Conservation (phyloP, 179 eudicot genomes). For the Camellia oleifera region DNA sequence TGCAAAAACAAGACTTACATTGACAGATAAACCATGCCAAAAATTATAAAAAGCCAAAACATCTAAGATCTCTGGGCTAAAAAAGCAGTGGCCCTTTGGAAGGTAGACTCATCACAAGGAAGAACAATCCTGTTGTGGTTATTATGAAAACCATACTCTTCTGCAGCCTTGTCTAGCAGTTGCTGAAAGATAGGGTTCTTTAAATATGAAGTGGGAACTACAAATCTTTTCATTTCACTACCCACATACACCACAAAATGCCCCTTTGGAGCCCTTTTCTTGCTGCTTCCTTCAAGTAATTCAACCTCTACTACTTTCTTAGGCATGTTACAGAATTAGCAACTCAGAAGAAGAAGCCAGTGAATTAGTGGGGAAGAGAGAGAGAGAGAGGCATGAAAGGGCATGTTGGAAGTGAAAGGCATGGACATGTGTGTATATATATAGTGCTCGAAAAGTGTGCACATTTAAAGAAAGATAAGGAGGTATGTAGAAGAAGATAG, state of each 20-base stretch:
- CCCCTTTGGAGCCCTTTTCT: constrained; percentile 51
- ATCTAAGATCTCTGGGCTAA: not conserved
- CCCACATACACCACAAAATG: constrained; percentile 83
- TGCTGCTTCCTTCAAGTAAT: not conserved
- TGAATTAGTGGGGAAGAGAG: not conserved
- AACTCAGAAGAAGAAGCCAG: not conserved
- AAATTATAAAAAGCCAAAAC: not conserved
- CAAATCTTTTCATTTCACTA: constrained; percentile 41
- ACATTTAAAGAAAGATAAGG: not conserved
- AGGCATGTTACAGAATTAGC: constrained; percentile 13
- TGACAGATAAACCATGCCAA: not conserved
- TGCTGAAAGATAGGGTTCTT: constrained; percentile 43
- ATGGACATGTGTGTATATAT: not conserved
- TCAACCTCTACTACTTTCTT: constrained; percentile 20
- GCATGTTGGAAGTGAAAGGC: not conserved
- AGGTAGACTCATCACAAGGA: constrained; percentile 54
- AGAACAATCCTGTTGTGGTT: constrained; percentile 38
- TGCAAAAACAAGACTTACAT: not conserved
- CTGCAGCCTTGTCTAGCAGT: constrained; percentile 54
- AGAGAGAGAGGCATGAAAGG: not conserved
- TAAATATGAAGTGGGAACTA: constrained; percentile 49
- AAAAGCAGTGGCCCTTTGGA: constrained; percentile 18
- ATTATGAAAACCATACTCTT: constrained; percentile 45
- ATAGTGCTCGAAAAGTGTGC: constrained; percentile 1
- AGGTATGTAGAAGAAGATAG: constrained; percentile 17